Conservation (phyloP, 176 grass and related monocot species). For the Carex pumila region DNA sequence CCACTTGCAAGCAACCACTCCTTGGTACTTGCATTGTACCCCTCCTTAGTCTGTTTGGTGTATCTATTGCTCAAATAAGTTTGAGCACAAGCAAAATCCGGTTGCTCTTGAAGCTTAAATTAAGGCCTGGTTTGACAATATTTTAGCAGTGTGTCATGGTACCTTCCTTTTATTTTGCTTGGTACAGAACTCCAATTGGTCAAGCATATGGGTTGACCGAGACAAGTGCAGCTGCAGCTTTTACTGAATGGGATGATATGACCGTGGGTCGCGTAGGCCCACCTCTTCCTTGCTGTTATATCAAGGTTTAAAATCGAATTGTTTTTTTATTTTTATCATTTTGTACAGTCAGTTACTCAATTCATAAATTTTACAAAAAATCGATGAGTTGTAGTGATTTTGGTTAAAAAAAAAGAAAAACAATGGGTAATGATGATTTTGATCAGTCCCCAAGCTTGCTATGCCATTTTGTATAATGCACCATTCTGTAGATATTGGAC, state of each 20-base stretch:
- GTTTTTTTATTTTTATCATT: neutral
- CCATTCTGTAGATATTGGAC: neutral
- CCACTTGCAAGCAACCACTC: neutral
- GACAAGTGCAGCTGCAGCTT: constrained; percentile 76
- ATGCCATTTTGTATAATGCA: neutral
- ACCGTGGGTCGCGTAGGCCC: constrained; percentile 70
- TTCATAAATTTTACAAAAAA: neutral
- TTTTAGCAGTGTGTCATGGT: neutral
- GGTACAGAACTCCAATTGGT: constrained; percentile 63
- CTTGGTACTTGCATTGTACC: neutral
- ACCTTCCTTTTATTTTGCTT: constrained; percentile 11
- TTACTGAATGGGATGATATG: constrained; percentile 62
- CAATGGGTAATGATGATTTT: neutral
- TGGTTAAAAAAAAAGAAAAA: neutral
- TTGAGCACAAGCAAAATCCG: neutral
- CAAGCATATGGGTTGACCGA: constrained; percentile 95
- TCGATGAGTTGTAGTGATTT: neutral
- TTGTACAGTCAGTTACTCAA: neutral
- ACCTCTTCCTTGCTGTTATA: constrained; percentile 77
- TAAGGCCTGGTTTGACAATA: neutral
- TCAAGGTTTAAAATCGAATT: constrained; percentile 46
- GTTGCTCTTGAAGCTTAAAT: neutral
- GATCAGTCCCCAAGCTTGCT: neutral
- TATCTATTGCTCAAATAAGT: neutral
- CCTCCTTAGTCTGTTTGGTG: neutral